Evolutionary conservation across 371 early-diverging fungal species (phyloP), one percentile per base, ranked within the genome.

Genomic region (Actinomucor elegans): DNA sequence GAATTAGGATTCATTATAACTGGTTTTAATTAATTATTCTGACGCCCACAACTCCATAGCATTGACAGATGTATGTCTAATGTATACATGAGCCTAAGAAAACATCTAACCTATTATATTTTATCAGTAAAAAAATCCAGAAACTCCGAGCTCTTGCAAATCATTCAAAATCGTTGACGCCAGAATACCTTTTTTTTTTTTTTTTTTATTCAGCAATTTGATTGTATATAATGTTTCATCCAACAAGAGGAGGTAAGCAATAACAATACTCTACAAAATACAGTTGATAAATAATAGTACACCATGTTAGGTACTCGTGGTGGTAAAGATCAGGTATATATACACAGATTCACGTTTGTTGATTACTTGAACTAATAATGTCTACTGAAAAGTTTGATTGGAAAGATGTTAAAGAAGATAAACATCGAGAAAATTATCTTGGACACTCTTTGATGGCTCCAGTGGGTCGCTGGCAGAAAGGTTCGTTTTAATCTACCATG

Each of bases 371-470:
- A n/a, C 2, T 42, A 17, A 7, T 37, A 18, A 37, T 42, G 37
- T 20, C 23, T 14, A n/a, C 20, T 4, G 4, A 14, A 7, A 32
- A 75, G 69, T 79, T 75, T 47, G 73, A 55, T 35, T 86, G 85
- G 85, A 85, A 85, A 31, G 84, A 85, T 44, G 93, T 90, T 27
- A 90, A 91, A 61, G 84, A 87, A 45, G 91, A 93, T 62, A 89
- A 90, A 57, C 74, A 91, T 64, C 79, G 94, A 36, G 91, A 90
- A 75, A 89, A 90, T 66, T 93, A 93, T 64, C 80, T 93, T 14
- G 94, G 94, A 10, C 89, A 93, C 69, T 90, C 91, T 3, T 52
- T 93, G 17, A 82, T 80, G 63, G 94, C 94, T 0, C 87, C 92
- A 7, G 90, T 92, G 0, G 94, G 94, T 18, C 75, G 78, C 15